Conservation (phyloP, 768 basidiomycete genomes). For the Mycena chlorophos region DNA sequence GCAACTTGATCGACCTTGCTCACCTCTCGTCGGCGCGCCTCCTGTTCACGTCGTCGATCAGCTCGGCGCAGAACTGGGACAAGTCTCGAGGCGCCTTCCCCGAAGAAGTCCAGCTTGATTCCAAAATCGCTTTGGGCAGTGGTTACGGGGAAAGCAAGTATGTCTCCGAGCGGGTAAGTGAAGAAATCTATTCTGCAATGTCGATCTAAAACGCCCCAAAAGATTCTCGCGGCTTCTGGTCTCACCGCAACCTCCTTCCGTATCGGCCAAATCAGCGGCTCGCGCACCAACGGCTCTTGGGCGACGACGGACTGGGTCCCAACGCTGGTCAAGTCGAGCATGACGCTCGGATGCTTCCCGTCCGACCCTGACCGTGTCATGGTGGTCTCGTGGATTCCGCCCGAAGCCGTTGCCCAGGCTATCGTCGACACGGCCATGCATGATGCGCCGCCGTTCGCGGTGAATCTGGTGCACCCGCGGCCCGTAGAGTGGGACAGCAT, state of each 20-base stretch:
- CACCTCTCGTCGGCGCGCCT: neutral
- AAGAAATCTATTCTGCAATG: neutral
- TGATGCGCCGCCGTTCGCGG: neutral
- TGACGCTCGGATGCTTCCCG: neutral
- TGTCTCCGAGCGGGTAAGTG: neutral
- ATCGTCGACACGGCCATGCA: neutral
- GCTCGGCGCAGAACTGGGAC: neutral
- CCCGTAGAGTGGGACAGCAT: neutral
- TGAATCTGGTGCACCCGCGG: neutral
- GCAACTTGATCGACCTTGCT: conserved; percentile 42
- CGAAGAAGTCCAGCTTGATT: neutral
- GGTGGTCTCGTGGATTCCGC: neutral
- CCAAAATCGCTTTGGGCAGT: neutral
- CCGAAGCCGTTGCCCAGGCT: neutral
- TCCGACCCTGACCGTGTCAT: neutral
- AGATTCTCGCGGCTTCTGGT: neutral
- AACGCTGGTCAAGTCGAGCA: conserved; percentile 31
- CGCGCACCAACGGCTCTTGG: conserved; percentile 33
- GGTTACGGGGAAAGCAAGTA: conserved; percentile 6
- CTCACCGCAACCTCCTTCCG: conserved; percentile 24
- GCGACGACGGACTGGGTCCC: conserved; percentile 41
- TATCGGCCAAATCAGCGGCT: conserved; percentile 42
- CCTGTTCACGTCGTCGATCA: neutral
- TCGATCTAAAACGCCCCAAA: neutral
- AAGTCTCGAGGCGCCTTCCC: neutral